phyloP scores from a whole-genome alignment of 306 rosid genomes.

The Cicer pinnatifidum region DNA sequence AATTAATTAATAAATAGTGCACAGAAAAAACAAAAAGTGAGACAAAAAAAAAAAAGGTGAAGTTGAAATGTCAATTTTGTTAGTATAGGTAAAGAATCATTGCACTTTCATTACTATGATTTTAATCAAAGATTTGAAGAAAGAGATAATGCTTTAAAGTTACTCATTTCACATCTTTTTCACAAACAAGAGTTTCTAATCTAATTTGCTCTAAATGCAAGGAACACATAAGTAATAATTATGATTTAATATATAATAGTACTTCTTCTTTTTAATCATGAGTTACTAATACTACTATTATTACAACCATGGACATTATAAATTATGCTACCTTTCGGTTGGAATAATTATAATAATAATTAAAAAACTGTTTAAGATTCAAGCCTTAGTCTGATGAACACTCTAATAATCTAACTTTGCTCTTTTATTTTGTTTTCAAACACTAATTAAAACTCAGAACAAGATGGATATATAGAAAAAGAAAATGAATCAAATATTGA shows the following conservation, averaged over 20 bases:
- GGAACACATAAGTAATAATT: constrained; percentile 32
- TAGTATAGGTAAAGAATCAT: constrained; percentile 44
- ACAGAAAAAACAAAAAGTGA: constrained; percentile 10
- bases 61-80: constrained; percentile 61
- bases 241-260: neutral
- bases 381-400: neutral
- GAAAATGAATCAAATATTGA: constrained; percentile 4
- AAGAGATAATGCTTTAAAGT: constrained; percentile 60
- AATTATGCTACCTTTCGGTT: neutral
- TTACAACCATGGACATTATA: constrained; percentile 40
- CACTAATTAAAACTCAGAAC: neutral
- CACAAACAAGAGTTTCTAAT: constrained; percentile 30
- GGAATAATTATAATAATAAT: neutral
- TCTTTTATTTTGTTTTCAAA: neutral
- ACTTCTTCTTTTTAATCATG: constrained; percentile 43
- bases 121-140: constrained; percentile 54
- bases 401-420: neutral
- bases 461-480: neutral
- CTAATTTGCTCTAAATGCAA: constrained; percentile 51
- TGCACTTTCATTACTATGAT: constrained; percentile 46
- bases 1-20: constrained; percentile 33
- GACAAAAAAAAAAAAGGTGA: constrained; percentile 35
- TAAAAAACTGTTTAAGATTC: constrained; percentile 11
- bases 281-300: constrained; percentile 32
- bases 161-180: constrained; percentile 58